Evolutionary conservation across 768 basidiomycete species (phyloP).

Genomic region (Tricholoma matsutake): DNA sequence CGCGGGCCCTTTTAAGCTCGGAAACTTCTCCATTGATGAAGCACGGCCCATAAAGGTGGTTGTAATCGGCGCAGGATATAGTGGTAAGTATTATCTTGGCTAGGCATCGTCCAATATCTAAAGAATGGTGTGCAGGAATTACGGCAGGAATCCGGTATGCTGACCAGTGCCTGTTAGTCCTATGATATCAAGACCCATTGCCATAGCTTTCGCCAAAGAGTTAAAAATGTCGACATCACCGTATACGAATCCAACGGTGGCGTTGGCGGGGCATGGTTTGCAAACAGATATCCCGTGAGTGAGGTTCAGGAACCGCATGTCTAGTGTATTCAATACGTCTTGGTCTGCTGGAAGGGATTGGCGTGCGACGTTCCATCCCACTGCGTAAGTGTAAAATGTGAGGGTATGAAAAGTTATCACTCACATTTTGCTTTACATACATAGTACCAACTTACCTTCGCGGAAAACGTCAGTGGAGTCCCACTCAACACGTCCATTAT

Average conservation of each 20-base stretch:
- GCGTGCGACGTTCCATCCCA: slow-evolving; percentile 64
- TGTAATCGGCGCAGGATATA: slow-evolving; percentile 57
- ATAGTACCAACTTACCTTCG: slow-evolving; percentile 60
- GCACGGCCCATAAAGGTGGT: slow-evolving; percentile 52
- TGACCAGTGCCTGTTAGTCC: neutral
- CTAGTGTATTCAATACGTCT: neutral
- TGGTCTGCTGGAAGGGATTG: slow-evolving; percentile 35
- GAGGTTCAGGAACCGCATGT: neutral
- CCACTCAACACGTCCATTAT: neutral
- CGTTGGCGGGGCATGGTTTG: slow-evolving; percentile 62
- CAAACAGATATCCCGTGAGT: slow-evolving; percentile 52
- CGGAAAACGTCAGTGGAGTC: slow-evolving; percentile 40
- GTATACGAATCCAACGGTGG: slow-evolving; percentile 60
- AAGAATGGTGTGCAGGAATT: slow-evolving; percentile 32
- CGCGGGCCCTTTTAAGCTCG: slow-evolving; percentile 24
- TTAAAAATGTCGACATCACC: slow-evolving; percentile 50
- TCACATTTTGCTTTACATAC: neutral
- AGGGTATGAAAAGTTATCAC: slow-evolving; percentile 4
- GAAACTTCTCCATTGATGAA: slow-evolving; percentile 50
- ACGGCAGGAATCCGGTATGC: slow-evolving; percentile 52
- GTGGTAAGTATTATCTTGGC: slow-evolving; percentile 32
- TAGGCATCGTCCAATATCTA: neutral
- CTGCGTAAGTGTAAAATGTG: slow-evolving; percentile 31
- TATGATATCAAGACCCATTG: neutral
- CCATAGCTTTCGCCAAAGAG: slow-evolving; percentile 46